Base-by-base conservation (phyloP, 345 rosid genomes). In the Acer campestre region DNA sequence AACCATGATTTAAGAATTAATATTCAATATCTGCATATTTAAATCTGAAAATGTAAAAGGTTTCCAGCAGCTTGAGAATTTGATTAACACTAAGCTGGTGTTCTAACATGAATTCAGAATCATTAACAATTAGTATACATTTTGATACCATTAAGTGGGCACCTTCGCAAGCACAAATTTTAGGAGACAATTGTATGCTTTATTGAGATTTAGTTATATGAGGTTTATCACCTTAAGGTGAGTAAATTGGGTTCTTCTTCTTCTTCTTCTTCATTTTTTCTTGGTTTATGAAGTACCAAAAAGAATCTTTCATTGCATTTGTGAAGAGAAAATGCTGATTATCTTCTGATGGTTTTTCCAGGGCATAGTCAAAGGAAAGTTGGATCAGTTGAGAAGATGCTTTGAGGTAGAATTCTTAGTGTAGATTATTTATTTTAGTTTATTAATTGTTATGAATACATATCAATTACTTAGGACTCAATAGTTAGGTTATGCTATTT, bases 291-390 rank as follows among this genome's bases (percentile, higher is more conserved):
- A 59, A 59, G 38, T 62, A 9, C 48, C 38, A 4, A 68, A 29
- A 46, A 16, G 16, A 9, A 38, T 46, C 17, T 25, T 71, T 31
- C 18, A 10, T 56, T 71, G 31, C 29, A 12, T 56, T n/a, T 56
- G 11, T 18, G 31, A 56, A 20, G 27, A 62, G 27, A 64, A 74
- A 61, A 48, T n/a, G 10, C 22, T 74, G 29, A 74, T 46, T 53
- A 20, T 62, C 49, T 25, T 56, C 0, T 12, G 10, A 44, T 44
- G 48, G 10, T 42, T 65, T 73, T 74, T 16, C 40, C 40, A 83
- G 88, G 88, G 86, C 27, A 83, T 81, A 25, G 86, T 85, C 53
- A 81, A 77, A 79, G 88, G 88, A 27, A 83, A 83, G 81, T 75
- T 85, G 63, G 86, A 85, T 77, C 88, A 85, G 74, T 42, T 83